Base-by-base conservation (phyloP, 257 asterid genomes). In the Misopates orontium region DNA sequence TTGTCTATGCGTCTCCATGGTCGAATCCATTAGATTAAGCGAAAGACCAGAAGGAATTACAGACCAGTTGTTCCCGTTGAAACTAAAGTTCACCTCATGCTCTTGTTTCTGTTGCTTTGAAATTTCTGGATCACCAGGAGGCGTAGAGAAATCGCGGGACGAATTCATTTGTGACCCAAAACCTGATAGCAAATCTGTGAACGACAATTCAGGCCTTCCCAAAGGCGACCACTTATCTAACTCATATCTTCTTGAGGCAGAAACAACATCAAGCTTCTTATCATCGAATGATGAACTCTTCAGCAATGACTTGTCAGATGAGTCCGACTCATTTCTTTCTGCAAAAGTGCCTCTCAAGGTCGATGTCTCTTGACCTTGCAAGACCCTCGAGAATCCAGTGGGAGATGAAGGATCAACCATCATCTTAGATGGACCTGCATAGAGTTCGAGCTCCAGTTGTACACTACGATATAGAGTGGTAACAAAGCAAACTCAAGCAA, bases 321-420 rank as follows among this genome's bases (percentile, higher is more conserved):
- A 79, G n/a, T 88, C 87, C 8, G 85, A 81, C 60, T 89, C 93
- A 13, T 75, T 79, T 73, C 73, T 83, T 73, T 84, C 96, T 0
- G 79, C 79, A 75, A 83, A 71, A 52, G 84, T 52, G 41, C 86
- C 84, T 82, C 94, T 76, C 83, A 86, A 81, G 86, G 95, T 82
- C 80, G 83, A 77, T 44, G 73, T 60, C 77, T 93, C 98, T 85
- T 90, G 96, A 83, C 94, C 94, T 84, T 85, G 98, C 84, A 89
- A 83, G 86, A 83, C 91, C 95, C 95, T 83, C 57, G 87, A 69
- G 70, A 83, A 73, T 69, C 89, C 95, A 72, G 60, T 71, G 49
- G 83, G 72, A 66, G 88, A 84, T 68, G 84, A 80, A 80, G 91
- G 96, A 87, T 88, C 96, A 70, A 68, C 80, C 11, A 78, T 61